Conservation (phyloP, 257 asterid species). For the Solanum verrucosum region DNA sequence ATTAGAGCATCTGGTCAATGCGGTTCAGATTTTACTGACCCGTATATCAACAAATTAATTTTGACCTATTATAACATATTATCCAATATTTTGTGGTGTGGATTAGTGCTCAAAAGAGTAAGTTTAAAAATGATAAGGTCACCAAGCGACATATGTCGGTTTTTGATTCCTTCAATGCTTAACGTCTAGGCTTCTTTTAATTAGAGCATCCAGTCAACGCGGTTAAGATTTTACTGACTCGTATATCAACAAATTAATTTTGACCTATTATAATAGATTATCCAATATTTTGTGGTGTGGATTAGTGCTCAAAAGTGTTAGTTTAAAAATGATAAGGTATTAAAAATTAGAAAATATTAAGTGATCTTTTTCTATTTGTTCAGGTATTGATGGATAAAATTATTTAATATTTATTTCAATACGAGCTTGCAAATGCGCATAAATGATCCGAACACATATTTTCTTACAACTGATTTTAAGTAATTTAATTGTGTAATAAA, state of each 20-base stretch:
- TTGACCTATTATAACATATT: too few species aligned
- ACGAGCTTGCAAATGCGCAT: background rate
- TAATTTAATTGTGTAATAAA: too few species aligned
- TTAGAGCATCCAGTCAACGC: background rate
- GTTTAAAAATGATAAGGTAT: background rate
- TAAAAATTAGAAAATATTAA: too few species aligned
- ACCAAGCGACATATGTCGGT: background rate
- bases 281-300: background rate
- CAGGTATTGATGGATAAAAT: too few species aligned
- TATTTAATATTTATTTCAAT: too few species aligned
- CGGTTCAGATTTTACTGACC: too few species aligned
- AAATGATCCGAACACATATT: background rate
- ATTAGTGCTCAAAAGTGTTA: background rate
- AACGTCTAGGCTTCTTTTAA: too few species aligned
- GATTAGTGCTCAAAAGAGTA: background rate
- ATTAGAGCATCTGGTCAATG: background rate
- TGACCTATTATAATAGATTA: too few species aligned
- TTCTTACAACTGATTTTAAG: background rate
- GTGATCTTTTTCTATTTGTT: background rate
- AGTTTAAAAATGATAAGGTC: background rate
- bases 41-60: too few species aligned
- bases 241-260: too few species aligned
- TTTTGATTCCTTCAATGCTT: background rate
- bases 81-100: background rate
- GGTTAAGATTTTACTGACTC: too few species aligned